These are phyloP conservation scores for Debaryomyces tyrocola DNA, from an alignment of 805 yeast species.

Conservation along the genomic window DNA sequence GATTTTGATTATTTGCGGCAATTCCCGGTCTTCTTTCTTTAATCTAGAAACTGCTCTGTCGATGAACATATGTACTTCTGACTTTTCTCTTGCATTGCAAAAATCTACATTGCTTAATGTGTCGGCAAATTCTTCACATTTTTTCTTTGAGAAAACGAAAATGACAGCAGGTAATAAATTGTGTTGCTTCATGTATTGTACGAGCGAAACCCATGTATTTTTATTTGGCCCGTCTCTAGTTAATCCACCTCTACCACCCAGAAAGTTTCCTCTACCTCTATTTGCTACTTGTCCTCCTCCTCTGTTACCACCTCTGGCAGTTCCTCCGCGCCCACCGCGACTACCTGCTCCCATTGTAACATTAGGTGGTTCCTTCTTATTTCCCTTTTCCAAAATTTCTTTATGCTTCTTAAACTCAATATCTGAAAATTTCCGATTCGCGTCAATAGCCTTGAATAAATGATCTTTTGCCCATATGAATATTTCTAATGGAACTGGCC, in stretches of 20 bases:
- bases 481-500: conserved; percentile 95
- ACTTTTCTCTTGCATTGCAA: conserved; percentile 79
- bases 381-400: conserved; percentile 46
- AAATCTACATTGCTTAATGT: conserved; percentile 73
- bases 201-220: conserved; percentile 73
- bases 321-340: conserved; percentile 44
- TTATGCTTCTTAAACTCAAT: conserved; percentile 61
- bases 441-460: conserved; percentile 70
- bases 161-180: conserved; percentile 87
- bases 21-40: conserved; percentile 86
- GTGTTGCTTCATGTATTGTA: conserved; percentile 64
- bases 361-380: conserved; percentile 35
- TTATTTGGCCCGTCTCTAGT: conserved; percentile 70
- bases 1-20: conserved; percentile 86
- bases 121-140: conserved; percentile 91
- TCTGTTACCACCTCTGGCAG: conserved; percentile 45
- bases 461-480: conserved; percentile 79
- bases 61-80: conserved; percentile 90
- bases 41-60: conserved; percentile 85
- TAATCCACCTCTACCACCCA: conserved; percentile 30
- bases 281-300: conserved; percentile 17
- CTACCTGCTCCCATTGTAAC: conserved; percentile 40
- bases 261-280: conserved; percentile 18
- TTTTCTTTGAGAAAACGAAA: conserved; percentile 89
- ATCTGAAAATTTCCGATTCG: conserved; percentile 68